Percentiles rank a stretch among this genome's conserved stretches.
These are phyloP conservation scores for Marasmius fiardii DNA, from an alignment of 1,284 basidiomycete genomes.

Conservation along the genomic window DNA sequence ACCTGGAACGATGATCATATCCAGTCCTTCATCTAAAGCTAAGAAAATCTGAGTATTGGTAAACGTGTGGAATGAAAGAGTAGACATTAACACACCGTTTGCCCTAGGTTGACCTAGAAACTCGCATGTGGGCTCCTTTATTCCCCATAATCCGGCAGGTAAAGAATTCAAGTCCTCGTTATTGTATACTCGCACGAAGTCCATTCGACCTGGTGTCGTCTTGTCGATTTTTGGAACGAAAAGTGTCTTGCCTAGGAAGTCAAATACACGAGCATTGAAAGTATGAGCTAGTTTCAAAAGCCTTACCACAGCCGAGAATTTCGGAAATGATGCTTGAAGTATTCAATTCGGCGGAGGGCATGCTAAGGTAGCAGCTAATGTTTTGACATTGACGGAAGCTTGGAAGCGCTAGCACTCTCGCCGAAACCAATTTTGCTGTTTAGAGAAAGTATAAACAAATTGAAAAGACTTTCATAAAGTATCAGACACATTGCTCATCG, in stretches of 20 bases:
- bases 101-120: conserved; percentile 41
- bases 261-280: conserved; percentile 2
- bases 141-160: conserved; percentile 66
- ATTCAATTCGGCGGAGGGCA: conserved; percentile 68
- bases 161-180: conserved; percentile 55
- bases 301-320: conserved; percentile 45
- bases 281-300: conserved; percentile 1
- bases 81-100: conserved; percentile 43
- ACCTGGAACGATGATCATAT: conserved; percentile 73
- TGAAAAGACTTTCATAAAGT: conserved; percentile 10
- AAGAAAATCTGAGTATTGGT: conserved; percentile 8
- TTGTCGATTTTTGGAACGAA: conserved; percentile 66
- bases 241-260: conserved; percentile 61
- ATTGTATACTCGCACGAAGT: conserved; percentile 59
- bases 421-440: conserved; percentile 52
- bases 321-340: conserved; percentile 48
- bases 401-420: conserved; percentile 44
- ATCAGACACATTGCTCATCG: conserved; percentile 53
- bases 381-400: conserved; percentile 46
- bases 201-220: conserved; percentile 50
- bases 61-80: not conserved
- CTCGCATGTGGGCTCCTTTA: conserved; percentile 58
- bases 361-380: conserved; percentile 74
- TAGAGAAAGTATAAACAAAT: conserved; percentile 7
- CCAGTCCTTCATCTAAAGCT: conserved; percentile 50